Percentiles rank a stretch among this genome's conserved stretches.
Evolutionary conservation across 2,329 filamentous ascomycete species (phyloP).

Genomic region (Xenoacremonium recifei): DNA sequence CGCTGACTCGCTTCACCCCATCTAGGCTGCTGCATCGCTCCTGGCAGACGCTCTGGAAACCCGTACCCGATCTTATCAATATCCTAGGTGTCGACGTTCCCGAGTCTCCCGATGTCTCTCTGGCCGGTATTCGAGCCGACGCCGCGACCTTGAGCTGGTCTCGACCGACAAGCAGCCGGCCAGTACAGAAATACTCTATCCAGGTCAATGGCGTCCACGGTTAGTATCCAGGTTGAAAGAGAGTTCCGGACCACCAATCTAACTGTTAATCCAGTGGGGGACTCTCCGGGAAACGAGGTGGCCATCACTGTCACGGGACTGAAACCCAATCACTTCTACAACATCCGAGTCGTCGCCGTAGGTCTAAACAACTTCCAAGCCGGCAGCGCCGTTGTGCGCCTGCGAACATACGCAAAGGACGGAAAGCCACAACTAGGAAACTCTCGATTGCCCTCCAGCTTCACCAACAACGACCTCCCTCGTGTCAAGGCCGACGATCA

Average conservation of each 20-base stretch:
- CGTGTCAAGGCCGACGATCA: slow-evolving; percentile 40
- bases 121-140: slow-evolving; percentile 84
- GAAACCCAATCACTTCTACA: slow-evolving; percentile 85
- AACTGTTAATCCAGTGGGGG: slow-evolving; percentile 62
- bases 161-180: slow-evolving; percentile 60
- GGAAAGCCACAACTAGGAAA: slow-evolving; percentile 60
- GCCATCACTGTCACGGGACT: slow-evolving; percentile 88
- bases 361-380: slow-evolving; percentile 92
- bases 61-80: slow-evolving; percentile 84
- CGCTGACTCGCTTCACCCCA: slow-evolving; percentile 11
- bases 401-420: slow-evolving; percentile 71
- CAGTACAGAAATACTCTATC: slow-evolving; percentile 84
- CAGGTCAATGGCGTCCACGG: slow-evolving; percentile 92
- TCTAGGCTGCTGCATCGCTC: slow-evolving; percentile 79
- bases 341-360: slow-evolving; percentile 87
- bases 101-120: slow-evolving; percentile 81
- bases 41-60: slow-evolving; percentile 85
- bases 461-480: slow-evolving; percentile 51
- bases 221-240: slow-evolving; percentile 42
- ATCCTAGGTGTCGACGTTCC: slow-evolving; percentile 94
- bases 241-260: slow-evolving; percentile 5
- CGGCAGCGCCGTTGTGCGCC: slow-evolving; percentile 78
- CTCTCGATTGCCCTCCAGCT: slow-evolving; percentile 55
- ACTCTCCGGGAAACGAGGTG: slow-evolving; percentile 57
- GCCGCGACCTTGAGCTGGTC: slow-evolving; percentile 92